Conservation (phyloP, 768 basidiomycete species). For the Leccinum disarticulatum region DNA sequence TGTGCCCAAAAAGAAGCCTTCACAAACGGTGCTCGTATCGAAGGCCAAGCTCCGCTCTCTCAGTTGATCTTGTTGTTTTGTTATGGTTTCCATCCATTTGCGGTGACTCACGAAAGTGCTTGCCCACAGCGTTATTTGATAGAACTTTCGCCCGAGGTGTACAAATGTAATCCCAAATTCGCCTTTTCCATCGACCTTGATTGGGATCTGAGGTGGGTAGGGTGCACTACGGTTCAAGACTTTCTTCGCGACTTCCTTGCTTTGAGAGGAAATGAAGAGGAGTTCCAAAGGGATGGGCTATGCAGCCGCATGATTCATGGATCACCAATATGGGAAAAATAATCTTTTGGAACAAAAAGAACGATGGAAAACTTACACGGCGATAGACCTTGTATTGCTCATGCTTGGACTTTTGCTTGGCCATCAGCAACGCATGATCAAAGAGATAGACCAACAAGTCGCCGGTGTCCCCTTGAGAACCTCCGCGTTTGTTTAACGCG, state of each 20-base stretch:
- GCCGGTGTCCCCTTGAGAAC: conserved; percentile 70
- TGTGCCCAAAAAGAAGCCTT: conserved; percentile 81
- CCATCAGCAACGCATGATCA: conserved; percentile 94
- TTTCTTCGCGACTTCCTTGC: conserved; percentile 44
- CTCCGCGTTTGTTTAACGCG: conserved; percentile 79
- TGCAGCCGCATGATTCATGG: neutral
- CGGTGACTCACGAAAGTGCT: conserved; percentile 78
- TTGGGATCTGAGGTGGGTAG: conserved; percentile 47
- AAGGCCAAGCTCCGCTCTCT: conserved; percentile 84
- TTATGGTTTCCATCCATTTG: conserved; percentile 93
- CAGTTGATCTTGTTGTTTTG: conserved; percentile 84
- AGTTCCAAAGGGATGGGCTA: conserved; percentile 97
- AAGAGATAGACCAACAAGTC: conserved; percentile 94
- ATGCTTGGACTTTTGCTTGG: conserved; percentile 89
- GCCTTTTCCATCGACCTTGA: conserved; percentile 67
- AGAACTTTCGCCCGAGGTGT: conserved; percentile 90
- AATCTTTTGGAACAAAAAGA: neutral
- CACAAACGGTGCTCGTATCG: conserved; percentile 79
- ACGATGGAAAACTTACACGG: conserved; percentile 54
- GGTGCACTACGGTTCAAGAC: conserved; percentile 40
- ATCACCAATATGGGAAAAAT: conserved; percentile 11
- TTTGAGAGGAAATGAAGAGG: conserved; percentile 72
- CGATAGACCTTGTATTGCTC: conserved; percentile 94
- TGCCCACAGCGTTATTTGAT: conserved; percentile 90
- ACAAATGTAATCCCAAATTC: conserved; percentile 92